Conservation (phyloP, 2,329 filamentous ascomycete genomes). For the Verticillium zaregamsianum region DNA sequence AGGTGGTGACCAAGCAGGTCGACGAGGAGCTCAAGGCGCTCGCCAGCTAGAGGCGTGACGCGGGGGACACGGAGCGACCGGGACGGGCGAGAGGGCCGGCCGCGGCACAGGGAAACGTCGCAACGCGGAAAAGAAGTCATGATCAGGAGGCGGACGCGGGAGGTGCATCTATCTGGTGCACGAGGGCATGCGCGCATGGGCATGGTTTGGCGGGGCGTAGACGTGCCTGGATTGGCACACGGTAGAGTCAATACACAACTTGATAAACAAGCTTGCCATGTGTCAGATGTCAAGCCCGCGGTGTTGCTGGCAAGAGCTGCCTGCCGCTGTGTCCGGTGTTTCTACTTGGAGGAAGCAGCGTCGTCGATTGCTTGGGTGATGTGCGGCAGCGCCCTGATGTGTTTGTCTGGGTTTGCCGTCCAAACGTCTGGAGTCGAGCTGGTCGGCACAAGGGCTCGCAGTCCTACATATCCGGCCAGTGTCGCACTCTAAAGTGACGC, state of each 20-base stretch:
- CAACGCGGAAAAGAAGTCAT: not conserved
- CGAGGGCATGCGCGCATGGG: not conserved
- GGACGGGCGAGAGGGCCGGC: not conserved
- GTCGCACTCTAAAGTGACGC: no score
- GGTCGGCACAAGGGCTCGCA: no score
- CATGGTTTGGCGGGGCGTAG: not conserved
- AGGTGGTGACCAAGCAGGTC: slow-evolving; percentile 72
- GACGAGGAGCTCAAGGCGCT: slow-evolving; percentile 49
- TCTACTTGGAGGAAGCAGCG: no score
- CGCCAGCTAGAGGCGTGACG: not conserved
- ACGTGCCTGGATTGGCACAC: not conserved
- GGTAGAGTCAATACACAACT: not conserved
- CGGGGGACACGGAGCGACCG: no score
- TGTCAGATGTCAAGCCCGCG: no score
- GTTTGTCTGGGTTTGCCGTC: no score
- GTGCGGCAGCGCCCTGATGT: no score
- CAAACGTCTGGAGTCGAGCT: no score
- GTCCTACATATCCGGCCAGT: no score
- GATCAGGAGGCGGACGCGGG: not conserved
- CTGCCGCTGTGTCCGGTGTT: no score
- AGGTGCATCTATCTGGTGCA: not conserved
- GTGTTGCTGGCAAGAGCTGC: no score
- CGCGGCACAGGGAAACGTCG: not conserved
- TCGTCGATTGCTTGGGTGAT: no score
- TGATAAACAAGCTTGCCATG: not conserved